Evolutionary conservation across 768 basidiomycete species (phyloP).

Genomic region (Psilocybe cyanescens): DNA sequence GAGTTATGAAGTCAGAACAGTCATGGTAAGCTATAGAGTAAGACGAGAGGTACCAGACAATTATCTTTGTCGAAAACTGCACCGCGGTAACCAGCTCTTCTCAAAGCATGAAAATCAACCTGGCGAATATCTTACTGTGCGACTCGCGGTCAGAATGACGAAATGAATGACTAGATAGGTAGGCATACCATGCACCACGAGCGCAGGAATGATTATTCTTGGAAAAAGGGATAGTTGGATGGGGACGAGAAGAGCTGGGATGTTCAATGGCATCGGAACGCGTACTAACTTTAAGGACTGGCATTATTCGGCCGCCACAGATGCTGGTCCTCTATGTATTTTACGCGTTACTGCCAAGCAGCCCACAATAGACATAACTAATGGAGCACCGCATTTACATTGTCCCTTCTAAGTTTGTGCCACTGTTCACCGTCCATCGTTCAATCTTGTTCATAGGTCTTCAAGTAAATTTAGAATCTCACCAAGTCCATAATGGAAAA

Average conservation of each 20-base stretch:
- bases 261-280: slow-evolving; percentile 69
- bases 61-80: slow-evolving; percentile 98
- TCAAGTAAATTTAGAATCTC: no score
- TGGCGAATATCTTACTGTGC: slow-evolving; percentile 82
- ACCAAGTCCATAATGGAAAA: no score
- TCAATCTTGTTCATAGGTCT: no score
- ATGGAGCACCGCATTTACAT: no score
- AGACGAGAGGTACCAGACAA: slow-evolving; percentile 63
- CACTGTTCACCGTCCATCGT: no score
- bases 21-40: background rate
- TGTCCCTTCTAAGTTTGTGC: no score
- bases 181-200: slow-evolving; percentile 66
- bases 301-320: no score
- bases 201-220: slow-evolving; percentile 65
- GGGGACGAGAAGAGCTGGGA: slow-evolving; percentile 71
- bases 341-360: no score
- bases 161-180: background rate
- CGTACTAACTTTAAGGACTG: no score
- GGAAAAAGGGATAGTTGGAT: slow-evolving; percentile 74
- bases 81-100: slow-evolving; percentile 80
- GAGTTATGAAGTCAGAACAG: background rate
- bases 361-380: no score
- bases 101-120: slow-evolving; percentile 76
- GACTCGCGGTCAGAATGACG: background rate
- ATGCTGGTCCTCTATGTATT: no score